Conservation (phyloP, 805 yeast species). For the Wickerhamomyces canadensis region DNA sequence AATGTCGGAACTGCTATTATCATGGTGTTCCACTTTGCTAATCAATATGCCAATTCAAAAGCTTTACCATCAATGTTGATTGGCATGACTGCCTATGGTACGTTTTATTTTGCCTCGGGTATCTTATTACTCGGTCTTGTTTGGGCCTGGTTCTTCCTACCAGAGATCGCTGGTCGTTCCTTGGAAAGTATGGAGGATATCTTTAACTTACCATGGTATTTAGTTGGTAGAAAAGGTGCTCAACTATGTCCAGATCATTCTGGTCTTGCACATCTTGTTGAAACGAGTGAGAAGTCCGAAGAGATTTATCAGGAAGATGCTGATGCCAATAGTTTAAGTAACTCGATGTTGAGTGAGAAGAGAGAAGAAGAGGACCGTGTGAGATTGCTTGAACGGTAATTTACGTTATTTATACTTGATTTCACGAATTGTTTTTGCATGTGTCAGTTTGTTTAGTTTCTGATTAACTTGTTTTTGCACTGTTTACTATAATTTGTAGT, state of each 20-base stretch:
- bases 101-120: slow-evolving; percentile 46
- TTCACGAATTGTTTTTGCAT: too few species aligned
- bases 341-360: neutral
- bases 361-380: neutral
- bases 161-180: slow-evolving; percentile 34
- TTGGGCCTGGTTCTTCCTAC: slow-evolving; percentile 32
- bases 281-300: slow-evolving; percentile 10
- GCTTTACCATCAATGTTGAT: slow-evolving; percentile 49
- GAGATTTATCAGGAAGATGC: slow-evolving; percentile 11
- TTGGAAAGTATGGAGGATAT: slow-evolving; percentile 34
- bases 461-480: too few species aligned
- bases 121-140: slow-evolving; percentile 36
- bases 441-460: too few species aligned
- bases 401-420: neutral
- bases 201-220: slow-evolving; percentile 48
- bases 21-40: slow-evolving; percentile 52
- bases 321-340: slow-evolving; percentile 6
- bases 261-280: slow-evolving; percentile 26
- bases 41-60: slow-evolving; percentile 52
- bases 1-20: slow-evolving; percentile 43
- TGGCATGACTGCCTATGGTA: slow-evolving; percentile 40
- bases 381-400: neutral
- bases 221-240: slow-evolving; percentile 50
- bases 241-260: slow-evolving; percentile 47
- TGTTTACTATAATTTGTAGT: too few species aligned